Conservation (phyloP, 2,329 filamentous ascomycete genomes). For the Daldinia sp. region DNA sequence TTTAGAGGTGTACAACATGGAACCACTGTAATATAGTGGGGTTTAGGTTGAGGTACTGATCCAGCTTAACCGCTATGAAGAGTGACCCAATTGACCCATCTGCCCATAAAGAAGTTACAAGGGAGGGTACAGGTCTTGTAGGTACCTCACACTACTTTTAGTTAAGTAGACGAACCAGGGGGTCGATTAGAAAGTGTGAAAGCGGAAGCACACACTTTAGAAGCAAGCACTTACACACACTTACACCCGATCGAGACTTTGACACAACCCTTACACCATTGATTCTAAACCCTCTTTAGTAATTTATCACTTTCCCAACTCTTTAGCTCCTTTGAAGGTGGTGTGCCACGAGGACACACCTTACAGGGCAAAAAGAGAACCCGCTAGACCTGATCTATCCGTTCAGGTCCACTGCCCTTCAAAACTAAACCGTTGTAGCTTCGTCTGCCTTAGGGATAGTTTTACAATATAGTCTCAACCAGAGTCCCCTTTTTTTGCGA, state of each 20-base stretch:
- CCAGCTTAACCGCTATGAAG: constrained; percentile 2
- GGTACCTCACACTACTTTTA: background rate
- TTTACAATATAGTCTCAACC: constrained; percentile 36
- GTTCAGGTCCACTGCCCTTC: constrained; percentile 26
- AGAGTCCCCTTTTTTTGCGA: constrained; percentile 34
- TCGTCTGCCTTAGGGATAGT: constrained; percentile 40
- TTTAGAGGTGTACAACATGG: constrained; percentile 43
- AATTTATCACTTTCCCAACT: constrained; percentile 18
- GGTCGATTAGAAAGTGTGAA: constrained; percentile 3
- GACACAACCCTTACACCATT: constrained; percentile 38
- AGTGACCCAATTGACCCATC: background rate
- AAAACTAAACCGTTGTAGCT: constrained; percentile 21
- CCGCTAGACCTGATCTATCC: constrained; percentile 34
- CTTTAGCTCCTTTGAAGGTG: constrained; percentile 28
- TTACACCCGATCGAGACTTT: constrained; percentile 27
- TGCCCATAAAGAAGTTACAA: background rate
- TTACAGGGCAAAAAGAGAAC: constrained; percentile 18
- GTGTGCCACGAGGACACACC: constrained; percentile 39
- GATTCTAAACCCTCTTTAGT: constrained; percentile 30
- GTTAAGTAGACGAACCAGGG: constrained; percentile 28
- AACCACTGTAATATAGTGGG: constrained; percentile 33
- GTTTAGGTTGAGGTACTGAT: constrained; percentile 24
- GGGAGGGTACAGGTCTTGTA: constrained; percentile 6
- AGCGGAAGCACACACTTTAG: background rate
- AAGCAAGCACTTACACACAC: constrained; percentile 21